phyloP scores from a whole-genome alignment of 1,139 yeast species.

The Arxiozyma slooffiae region DNA sequence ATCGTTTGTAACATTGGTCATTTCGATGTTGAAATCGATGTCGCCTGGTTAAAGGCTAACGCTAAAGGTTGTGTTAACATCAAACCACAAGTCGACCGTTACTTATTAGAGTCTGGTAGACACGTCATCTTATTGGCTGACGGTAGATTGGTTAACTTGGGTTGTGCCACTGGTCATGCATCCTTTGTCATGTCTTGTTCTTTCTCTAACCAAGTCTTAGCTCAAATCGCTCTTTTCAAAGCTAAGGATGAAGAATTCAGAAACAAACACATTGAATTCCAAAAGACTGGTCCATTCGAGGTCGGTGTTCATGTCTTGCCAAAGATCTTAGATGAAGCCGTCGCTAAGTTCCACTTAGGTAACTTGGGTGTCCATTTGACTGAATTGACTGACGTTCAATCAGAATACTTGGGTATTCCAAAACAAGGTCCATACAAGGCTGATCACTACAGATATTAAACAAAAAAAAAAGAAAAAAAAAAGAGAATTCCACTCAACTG shows the following conservation, averaged over 20 bases:
- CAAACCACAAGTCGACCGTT: conserved; percentile 99
- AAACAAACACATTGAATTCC: conserved; percentile 75
- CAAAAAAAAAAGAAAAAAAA: too few species aligned
- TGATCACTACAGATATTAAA: conserved; percentile 90
- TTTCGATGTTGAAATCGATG: conserved; percentile 98
- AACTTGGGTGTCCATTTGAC: conserved; percentile 92
- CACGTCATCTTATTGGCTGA: conserved; percentile 96
- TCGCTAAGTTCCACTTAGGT: conserved; percentile 92
- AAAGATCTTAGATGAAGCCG: conserved; percentile 97
- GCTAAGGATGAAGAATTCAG: conserved; percentile 77
- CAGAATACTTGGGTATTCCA: conserved; percentile 93
- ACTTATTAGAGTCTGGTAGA: conserved; percentile 79
- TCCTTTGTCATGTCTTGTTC: conserved; percentile 99
- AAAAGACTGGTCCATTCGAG: conserved; percentile 83
- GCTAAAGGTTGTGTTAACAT: conserved; percentile 88
- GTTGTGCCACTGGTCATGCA: conserved; percentile 99
- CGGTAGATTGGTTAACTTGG: conserved; percentile 99
- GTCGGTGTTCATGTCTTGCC: conserved; percentile 96
- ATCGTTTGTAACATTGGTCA: conserved; percentile 99
- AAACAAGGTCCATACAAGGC: conserved; percentile 96
- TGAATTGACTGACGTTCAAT: conserved; percentile 67
- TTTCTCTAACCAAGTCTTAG: conserved; percentile 98
- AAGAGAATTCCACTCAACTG: conserved; percentile 4
- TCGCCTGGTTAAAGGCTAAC: conserved; percentile 92
- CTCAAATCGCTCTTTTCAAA: conserved; percentile 97